Conservation (phyloP, 2,329 filamentous ascomycete genomes). For the Shiraia bambusicola region DNA sequence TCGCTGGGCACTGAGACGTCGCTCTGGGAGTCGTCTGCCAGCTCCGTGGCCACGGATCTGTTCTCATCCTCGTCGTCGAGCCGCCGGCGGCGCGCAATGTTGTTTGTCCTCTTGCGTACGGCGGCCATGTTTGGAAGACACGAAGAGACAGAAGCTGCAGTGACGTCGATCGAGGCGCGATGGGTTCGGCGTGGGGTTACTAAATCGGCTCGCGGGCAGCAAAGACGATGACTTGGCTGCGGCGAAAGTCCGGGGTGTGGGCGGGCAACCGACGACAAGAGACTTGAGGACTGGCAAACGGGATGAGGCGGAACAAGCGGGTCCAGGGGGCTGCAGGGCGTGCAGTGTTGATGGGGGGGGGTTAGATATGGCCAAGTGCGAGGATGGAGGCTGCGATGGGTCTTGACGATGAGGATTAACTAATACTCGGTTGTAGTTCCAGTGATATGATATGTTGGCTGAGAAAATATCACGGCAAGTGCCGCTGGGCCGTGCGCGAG, state of each 20-base stretch:
- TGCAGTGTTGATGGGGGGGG: slow-evolving; percentile 35
- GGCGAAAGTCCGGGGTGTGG: slow-evolving; percentile 20
- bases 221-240: slow-evolving; percentile 24
- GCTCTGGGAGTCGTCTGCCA: slow-evolving; percentile 64
- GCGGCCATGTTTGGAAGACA: slow-evolving; percentile 38
- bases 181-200: slow-evolving; percentile 22
- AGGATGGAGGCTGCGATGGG: slow-evolving; percentile 20
- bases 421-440: too few relatives aligned
- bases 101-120: slow-evolving; percentile 38
- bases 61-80: slow-evolving; percentile 45
- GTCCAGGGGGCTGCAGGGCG: slow-evolving; percentile 20
- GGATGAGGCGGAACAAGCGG: slow-evolving; percentile 12
- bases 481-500: slow-evolving; percentile 21
- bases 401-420: slow-evolving; percentile 13
- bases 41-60: slow-evolving; percentile 49
- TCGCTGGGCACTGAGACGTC: slow-evolving; percentile 61
- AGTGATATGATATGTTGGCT: slow-evolving; percentile 36
- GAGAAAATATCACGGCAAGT: slow-evolving; percentile 40
- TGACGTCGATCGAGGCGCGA: slow-evolving; percentile 14
- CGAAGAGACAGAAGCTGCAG: slow-evolving; percentile 12
- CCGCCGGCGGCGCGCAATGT: slow-evolving; percentile 42
- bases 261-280: slow-evolving; percentile 14
- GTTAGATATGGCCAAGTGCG: slow-evolving; percentile 14
- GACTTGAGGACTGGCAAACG: slow-evolving; percentile 1
- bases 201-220: slow-evolving; percentile 23